Evolutionary conservation across 2,329 filamentous ascomycete genomes (phyloP), one percentile per base, ranked within the genome.

Genomic region (Colletotrichum agaves): DNA sequence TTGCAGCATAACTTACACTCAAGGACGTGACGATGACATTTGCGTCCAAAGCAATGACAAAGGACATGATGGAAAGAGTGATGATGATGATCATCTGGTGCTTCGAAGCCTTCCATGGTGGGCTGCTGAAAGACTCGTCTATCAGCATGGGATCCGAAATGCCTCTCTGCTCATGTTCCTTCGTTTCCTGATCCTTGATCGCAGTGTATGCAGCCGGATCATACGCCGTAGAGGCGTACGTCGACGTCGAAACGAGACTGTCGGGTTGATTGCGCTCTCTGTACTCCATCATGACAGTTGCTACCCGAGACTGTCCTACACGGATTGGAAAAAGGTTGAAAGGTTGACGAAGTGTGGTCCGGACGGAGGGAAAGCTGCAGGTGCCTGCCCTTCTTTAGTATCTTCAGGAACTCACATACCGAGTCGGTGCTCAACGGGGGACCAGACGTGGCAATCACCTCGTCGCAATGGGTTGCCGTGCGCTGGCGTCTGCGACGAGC

Each of bases 61-160:
- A 66, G 15, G 67, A 69, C 59, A 69, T 67, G 39, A 68, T 68
- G 47, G 67, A 69, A 15, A 69, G 15, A 12, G 67, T 69, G 17
- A 62, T 43, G 43, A 69, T 68, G 52, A 68, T 69, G 12, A 67
- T 49, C 64, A 67, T 63, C 39, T 67, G 62, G 35, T 68, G 67
- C 59, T 47, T 69, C 33, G 67, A 68, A 3, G 67, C 49, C 41
- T 59, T 69, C 67, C 67, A 69, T 47, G 67, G 52, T 33, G 52
- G 64, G 13, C 47, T 37, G 43, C 15, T 55, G 58, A 17, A 10
- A 7, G 62, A 57, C 52, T 69, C 67, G 8, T 69, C 67, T 21
- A 67, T 49, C 37, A 68, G 27, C 65, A 68, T 68, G 23, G 65
- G 65, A 19, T 68, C 65, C 10, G 65, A 49, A 37, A 19, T 33